These are phyloP conservation scores for Cucurbita pepo DNA, from an alignment of 306 rosid genomes.

Conservation along the genomic window DNA sequence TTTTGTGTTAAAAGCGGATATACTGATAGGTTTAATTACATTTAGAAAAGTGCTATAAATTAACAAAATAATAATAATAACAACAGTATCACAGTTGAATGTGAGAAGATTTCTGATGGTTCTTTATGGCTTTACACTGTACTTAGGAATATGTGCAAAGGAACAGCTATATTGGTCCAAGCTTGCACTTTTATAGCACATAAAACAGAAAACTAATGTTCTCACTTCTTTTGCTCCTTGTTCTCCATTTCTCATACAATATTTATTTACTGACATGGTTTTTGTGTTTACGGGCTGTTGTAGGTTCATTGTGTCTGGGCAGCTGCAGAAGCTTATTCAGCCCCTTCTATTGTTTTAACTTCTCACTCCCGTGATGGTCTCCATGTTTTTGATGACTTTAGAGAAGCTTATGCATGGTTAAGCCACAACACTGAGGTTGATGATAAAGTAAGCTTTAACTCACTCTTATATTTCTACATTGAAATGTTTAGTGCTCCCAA, in stretches of 20 bases:
- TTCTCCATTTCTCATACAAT: neutral
- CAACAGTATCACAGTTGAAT: neutral
- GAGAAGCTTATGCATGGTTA: constrained; percentile 98
- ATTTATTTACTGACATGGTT: constrained; percentile 1
- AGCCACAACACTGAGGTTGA: constrained; percentile 97
- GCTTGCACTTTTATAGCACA: neutral
- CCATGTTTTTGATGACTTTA: constrained; percentile 96
- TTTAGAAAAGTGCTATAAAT: neutral
- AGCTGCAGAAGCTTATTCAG: constrained; percentile 99
- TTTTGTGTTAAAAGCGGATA: neutral
- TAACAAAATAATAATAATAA: neutral
- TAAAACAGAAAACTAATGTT: neutral
- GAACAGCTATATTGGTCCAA: neutral
- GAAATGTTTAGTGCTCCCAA: neutral
- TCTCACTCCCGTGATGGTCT: constrained; percentile 73
- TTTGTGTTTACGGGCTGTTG: constrained; percentile 2
- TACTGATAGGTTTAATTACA: neutral
- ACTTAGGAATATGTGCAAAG: neutral
- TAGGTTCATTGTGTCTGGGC: constrained; percentile 99
- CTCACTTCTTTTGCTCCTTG: neutral
- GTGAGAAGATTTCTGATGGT: neutral
- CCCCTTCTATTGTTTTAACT: constrained; percentile 96
- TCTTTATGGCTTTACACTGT: neutral
- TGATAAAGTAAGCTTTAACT: constrained; percentile 60
- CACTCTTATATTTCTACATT: neutral